A percentile compares a stretch with the other conserved stretches of the same genome.
Evolutionary conservation across 768 basidiomycete species (phyloP).

Genomic region (Clitopilus hobsonii): DNA sequence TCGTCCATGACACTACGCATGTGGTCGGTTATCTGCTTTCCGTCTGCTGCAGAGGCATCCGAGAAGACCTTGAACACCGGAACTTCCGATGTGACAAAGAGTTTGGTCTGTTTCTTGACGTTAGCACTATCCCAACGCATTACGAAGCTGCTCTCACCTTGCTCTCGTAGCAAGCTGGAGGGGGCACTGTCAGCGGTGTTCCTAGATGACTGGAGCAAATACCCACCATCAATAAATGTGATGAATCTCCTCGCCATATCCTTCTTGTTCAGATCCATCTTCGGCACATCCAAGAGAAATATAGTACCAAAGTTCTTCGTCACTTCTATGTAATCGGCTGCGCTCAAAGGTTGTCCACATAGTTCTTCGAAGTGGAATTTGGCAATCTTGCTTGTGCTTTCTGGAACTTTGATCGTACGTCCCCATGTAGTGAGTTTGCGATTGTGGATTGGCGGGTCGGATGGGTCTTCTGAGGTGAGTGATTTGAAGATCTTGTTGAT

Average conservation of each 20-base stretch:
- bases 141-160: no score
- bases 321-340: slow-evolving; percentile 94
- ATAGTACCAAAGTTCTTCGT: slow-evolving; percentile 84
- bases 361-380: slow-evolving; percentile 83
- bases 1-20: slow-evolving; percentile 96
- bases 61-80: slow-evolving; percentile 90
- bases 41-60: slow-evolving; percentile 45
- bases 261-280: slow-evolving; percentile 82
- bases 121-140: no score
- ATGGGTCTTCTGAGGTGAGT: slow-evolving; percentile 47
- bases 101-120: slow-evolving; percentile 79
- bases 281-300: slow-evolving; percentile 83
- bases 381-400: slow-evolving; percentile 76
- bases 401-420: slow-evolving; percentile 71
- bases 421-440: slow-evolving; percentile 87
- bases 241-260: slow-evolving; percentile 96
- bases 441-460: slow-evolving; percentile 53
- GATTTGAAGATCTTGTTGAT: slow-evolving; percentile 82
- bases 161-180: slow-evolving; percentile 84
- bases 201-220: slow-evolving; percentile 1
- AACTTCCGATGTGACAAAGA: slow-evolving; percentile 90
- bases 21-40: slow-evolving; percentile 60
- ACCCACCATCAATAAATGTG: slow-evolving; percentile 89
- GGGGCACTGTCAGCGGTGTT: slow-evolving; percentile 2
- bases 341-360: slow-evolving; percentile 86